Evolutionary conservation across 805 yeast species (phyloP), one percentile per base, ranked within the genome.

Genomic region (Allodekkera sacchari): DNA sequence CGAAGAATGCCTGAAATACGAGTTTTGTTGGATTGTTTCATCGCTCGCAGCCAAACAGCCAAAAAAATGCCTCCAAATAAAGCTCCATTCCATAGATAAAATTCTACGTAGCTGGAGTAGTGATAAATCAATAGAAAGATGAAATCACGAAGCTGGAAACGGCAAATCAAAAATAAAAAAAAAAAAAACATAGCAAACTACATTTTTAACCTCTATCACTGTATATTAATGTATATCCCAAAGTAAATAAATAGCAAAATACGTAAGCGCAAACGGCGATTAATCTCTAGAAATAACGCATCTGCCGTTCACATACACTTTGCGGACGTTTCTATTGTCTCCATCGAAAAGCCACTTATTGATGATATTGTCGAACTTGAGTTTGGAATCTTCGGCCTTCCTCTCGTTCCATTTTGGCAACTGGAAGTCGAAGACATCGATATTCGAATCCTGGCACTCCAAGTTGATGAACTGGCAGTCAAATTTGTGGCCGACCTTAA

Each of bases 261-360:
- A 25, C 16, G 5, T 22, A 16, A 7, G 22, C 15, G 18, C 3
- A 22, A 25, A 16, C 16, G 25, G 17, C 9, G 10, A 22, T 18
- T 18, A 29, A 27, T 26, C 27, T 27, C 39, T 48, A 7, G 37
- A 31, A 58, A 71, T 59, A 17, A 83, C 89, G 33, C 59, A 48
- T 40, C 68, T 57, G 7, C 97, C 97, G 47, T 77, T 74, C 25
- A 88, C 88, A 82, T 83, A 92, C 11, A 89, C 96, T 33, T 65
- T 65, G 5, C 60, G 48, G 21, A 89, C 76, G 52, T 92, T 92
- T 49, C 97, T 69, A 53, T 92, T 96, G 57, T 92, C 98, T 13
- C 97, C 97, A 36, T 75, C 71, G 53, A 85, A 92, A 7, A 89
- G 61, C 98, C 98, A 92, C 54, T 85, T 87, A 38, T 83, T 83